Evolutionary conservation across 2,329 filamentous ascomycete genomes (phyloP).

Genomic region (Exophiala mesophila): DNA sequence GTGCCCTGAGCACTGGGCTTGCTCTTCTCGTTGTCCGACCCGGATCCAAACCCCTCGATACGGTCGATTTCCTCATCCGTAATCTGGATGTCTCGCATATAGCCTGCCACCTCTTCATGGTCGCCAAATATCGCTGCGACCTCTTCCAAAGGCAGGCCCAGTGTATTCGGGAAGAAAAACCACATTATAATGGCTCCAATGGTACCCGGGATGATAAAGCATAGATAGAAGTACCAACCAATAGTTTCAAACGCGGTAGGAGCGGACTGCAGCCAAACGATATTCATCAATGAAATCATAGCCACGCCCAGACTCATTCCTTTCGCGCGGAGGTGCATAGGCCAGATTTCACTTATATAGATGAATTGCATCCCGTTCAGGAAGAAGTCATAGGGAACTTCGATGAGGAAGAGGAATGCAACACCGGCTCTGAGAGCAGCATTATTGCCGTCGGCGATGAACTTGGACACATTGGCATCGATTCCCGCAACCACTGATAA

Average conservation of each 20-base stretch:
- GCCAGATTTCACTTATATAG: conserved; percentile 14
- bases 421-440: conserved; percentile 33
- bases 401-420: conserved; percentile 31
- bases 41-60: not conserved
- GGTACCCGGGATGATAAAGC: conserved; percentile 17
- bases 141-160: conserved; percentile 30
- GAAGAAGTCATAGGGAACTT: conserved; percentile 7
- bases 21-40: not conserved
- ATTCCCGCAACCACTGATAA: conserved; percentile 26
- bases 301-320: conserved; percentile 14
- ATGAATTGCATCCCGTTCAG: conserved; percentile 13
- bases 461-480: not conserved
- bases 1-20: not conserved
- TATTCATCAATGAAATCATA: conserved; percentile 17
- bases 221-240: conserved; percentile 32
- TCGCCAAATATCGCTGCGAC: conserved; percentile 28
- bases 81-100: too few species aligned
- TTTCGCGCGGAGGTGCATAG: conserved; percentile 17
- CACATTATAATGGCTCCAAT: not conserved
- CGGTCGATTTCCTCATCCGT: not conserved
- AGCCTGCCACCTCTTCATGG: too few species aligned
- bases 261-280: conserved; percentile 29
- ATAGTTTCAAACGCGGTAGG: conserved; percentile 31
- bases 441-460: conserved; percentile 22
- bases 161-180: conserved; percentile 29